These are phyloP conservation scores for Aspergillus viridinutans DNA, from an alignment of 2,329 filamentous ascomycete species.

Conservation along the genomic window DNA sequence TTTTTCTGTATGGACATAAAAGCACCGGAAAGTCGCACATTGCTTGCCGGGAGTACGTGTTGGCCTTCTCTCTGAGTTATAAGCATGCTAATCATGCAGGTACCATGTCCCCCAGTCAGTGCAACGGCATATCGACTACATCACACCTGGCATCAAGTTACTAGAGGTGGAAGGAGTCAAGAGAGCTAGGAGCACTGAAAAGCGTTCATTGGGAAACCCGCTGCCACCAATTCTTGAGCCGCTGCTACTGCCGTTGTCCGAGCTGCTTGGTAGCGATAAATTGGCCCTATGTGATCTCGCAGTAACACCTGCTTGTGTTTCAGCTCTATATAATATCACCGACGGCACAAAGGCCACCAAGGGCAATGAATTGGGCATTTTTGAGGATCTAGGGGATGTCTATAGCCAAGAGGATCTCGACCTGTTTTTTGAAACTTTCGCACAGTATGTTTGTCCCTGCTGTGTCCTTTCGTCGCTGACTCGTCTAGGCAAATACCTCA, in stretches of 20 bases:
- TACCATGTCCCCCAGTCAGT: slow-evolving; percentile 50
- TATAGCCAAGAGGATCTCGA: slow-evolving; percentile 45
- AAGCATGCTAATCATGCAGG: slow-evolving; percentile 7
- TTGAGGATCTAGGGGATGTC: slow-evolving; percentile 43
- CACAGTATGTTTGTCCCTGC: slow-evolving; percentile 16
- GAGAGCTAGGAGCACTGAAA: slow-evolving; percentile 8
- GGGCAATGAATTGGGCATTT: slow-evolving; percentile 45
- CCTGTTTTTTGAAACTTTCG: slow-evolving; percentile 37
- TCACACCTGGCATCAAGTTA: slow-evolving; percentile 40
- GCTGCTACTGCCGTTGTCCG: slow-evolving; percentile 19
- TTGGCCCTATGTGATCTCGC: slow-evolving; percentile 25
- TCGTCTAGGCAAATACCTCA: slow-evolving; percentile 28
- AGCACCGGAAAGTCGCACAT: slow-evolving; percentile 27
- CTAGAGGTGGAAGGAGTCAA: background rate
- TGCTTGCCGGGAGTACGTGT: slow-evolving; percentile 35
- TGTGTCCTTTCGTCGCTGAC: slow-evolving; percentile 10
- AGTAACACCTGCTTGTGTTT: slow-evolving; percentile 42
- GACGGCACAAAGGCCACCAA: slow-evolving; percentile 34
- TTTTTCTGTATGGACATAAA: slow-evolving; percentile 48
- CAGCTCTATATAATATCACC: slow-evolving; percentile 43
- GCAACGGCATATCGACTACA: slow-evolving; percentile 51
- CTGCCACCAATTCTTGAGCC: slow-evolving; percentile 23
- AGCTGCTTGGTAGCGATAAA: slow-evolving; percentile 14
- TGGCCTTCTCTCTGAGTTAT: background rate
- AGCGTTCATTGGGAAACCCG: slow-evolving; percentile 18